Conservation (phyloP, 495 filamentous ascomycete genomes). For the Penicillium subrubescens region DNA sequence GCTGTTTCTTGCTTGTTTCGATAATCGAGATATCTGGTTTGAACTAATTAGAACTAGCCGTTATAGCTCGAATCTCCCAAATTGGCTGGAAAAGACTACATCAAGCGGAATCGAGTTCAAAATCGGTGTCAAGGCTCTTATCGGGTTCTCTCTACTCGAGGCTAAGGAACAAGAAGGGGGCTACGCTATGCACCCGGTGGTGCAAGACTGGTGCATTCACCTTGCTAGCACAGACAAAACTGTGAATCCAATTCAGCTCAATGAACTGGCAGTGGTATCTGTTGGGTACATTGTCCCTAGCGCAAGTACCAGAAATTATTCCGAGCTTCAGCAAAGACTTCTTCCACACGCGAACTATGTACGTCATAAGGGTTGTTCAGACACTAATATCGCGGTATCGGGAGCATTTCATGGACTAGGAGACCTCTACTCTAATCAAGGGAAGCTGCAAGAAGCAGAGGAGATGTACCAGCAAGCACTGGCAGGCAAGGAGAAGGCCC, state of each 20-base stretch:
- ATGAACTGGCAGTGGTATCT: slow-evolving; percentile 26
- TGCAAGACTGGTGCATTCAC: slow-evolving; percentile 40
- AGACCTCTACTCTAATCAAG: slow-evolving; percentile 27
- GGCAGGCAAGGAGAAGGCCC: slow-evolving; percentile 34
- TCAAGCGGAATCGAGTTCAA: slow-evolving; percentile 35
- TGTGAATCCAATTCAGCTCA: slow-evolving; percentile 14
- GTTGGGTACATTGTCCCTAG: slow-evolving; percentile 31
- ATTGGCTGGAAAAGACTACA: slow-evolving; percentile 32
- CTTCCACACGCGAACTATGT: slow-evolving; percentile 39
- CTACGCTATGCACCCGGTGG: slow-evolving; percentile 37
- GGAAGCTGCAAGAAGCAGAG: slow-evolving; percentile 38
- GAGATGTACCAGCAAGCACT: slow-evolving; percentile 35
- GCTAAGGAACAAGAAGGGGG: slow-evolving; percentile 31
- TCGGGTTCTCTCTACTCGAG: slow-evolving; percentile 36
- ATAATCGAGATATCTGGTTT: slow-evolving; percentile 56
- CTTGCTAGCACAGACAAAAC: slow-evolving; percentile 12
- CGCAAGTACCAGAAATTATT: slow-evolving; percentile 24
- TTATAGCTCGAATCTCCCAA: slow-evolving; percentile 17
- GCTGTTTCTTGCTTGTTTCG: slow-evolving; percentile 47
- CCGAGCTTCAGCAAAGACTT: slow-evolving; percentile 36
- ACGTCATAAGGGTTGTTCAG: slow-evolving; percentile 4
- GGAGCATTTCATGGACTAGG: slow-evolving; percentile 26
- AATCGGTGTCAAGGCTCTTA: slow-evolving; percentile 27
- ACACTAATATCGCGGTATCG: slow-evolving; percentile 10
- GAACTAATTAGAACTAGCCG: slow-evolving; percentile 34